Base-by-base conservation (phyloP, 208 protist genomes). In the Trypanosoma avium region DNA sequence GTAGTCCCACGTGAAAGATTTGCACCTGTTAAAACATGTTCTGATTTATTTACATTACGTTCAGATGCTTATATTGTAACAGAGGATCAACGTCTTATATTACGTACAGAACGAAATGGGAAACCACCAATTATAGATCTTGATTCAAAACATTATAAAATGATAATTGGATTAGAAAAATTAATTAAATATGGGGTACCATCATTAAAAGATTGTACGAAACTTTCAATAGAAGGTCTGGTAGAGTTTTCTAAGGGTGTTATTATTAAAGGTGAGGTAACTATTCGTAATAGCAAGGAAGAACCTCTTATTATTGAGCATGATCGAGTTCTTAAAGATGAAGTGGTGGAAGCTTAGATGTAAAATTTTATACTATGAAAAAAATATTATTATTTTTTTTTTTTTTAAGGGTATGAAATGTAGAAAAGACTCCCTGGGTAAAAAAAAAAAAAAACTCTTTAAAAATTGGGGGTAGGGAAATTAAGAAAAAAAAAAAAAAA, bases 1-100 rank as follows among this genome's bases (percentile, higher is more conserved):
- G 86, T 96, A 35, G 98, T 99, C 27, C 93, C 95, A 27, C 86
- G 98, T 50, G 79, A 80, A 15, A 87, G 99, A 61, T 99, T 99
- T 76, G 74, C 98, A 5, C 99, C 98, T 6, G 98, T 99, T 13
- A 99, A 99, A 82, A 96, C 83, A 27, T 97, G 90, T 45, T 79
- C 68, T 54, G 98, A 99, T 76, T 80, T 99, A 6, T 85, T 99
- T 46, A 69, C 97, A n/a, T 77, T 99, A 21, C 92, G 97, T 76
- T 97, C 89, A 4, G 97, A 99, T 69, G 82, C 96, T 9, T 99
- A 98, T 73, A 53, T 66, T 6, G 71, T 98, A 10, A 79, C 81
- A 22, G 61, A 90, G 15, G 95, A 91, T 58, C 71, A 70, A 42
- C 79, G 78, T 33, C 67, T 94, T 49, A 76, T 83, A 13, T 69